Conservation (phyloP, 768 basidiomycete genomes). For the Pleurotus cornucopiae region DNA sequence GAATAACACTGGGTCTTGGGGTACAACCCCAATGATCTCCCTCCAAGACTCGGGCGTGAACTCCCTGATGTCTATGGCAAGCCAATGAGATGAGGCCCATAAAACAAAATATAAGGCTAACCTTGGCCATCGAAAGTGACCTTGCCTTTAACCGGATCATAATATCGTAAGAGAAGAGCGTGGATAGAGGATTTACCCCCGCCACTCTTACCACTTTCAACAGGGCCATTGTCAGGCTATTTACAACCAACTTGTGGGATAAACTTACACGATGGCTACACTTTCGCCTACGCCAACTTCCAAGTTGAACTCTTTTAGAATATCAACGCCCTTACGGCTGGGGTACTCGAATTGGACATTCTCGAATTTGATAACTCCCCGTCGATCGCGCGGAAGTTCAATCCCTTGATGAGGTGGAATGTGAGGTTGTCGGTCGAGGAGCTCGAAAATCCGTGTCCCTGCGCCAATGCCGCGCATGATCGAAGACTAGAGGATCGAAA, state of each 20-base stretch:
- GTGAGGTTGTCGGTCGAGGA: constrained; percentile 75
- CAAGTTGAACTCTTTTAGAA: constrained; percentile 80
- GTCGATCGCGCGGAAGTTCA: constrained; percentile 46
- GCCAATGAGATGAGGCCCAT: not conserved
- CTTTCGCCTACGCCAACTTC: constrained; percentile 82
- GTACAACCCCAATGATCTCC: constrained; percentile 85
- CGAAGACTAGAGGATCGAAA: constrained; percentile 53
- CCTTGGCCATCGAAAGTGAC: constrained; percentile 79
- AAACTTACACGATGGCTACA: constrained; percentile 85
- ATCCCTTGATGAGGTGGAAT: constrained; percentile 66
- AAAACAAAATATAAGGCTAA: not conserved
- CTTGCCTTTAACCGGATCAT: constrained; percentile 80
- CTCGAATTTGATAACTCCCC: constrained; percentile 78
- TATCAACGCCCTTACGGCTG: constrained; percentile 72
- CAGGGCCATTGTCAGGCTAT: constrained; percentile 3
- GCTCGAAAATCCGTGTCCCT: constrained; percentile 88
- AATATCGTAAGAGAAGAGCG: constrained; percentile 81
- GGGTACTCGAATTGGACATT: constrained; percentile 88
- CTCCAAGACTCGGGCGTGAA: constrained; percentile 88
- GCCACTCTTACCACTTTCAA: constrained; percentile 78
- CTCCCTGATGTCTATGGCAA: constrained; percentile 70
- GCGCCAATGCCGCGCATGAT: constrained; percentile 98
- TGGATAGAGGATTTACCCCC: constrained; percentile 94
- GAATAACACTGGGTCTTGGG: constrained; percentile 89
- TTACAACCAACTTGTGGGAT: not conserved